These are phyloP conservation scores for Ceriops decandra DNA, from an alignment of 345 rosid genomes.

Conservation along the genomic window DNA sequence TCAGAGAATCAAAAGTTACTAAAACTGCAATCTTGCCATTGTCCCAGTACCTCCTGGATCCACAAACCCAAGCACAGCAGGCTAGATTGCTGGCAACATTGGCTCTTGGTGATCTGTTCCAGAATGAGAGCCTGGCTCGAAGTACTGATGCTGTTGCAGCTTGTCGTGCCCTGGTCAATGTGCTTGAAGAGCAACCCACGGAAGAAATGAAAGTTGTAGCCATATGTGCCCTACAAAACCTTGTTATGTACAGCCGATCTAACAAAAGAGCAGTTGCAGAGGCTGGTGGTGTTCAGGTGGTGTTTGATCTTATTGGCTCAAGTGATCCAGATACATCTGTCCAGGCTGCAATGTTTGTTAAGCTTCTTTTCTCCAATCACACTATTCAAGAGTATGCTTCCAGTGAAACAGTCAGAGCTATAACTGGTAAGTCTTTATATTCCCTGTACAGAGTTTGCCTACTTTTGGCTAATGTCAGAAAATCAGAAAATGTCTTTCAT, in stretches of 20 bases:
- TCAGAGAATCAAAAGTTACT: conserved; percentile 88
- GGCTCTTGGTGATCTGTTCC: conserved; percentile 98
- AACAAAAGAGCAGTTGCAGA: conserved; percentile 99
- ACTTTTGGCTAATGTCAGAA: not conserved
- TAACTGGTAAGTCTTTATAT: conserved; percentile 66
- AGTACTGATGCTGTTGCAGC: conserved; percentile 93
- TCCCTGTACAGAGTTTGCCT: not conserved
- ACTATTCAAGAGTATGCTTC: conserved; percentile 99
- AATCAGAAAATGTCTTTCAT: too few species aligned
- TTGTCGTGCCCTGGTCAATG: conserved; percentile 94
- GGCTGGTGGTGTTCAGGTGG: conserved; percentile 99
- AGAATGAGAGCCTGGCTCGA: conserved; percentile 93
- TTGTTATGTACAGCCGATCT: conserved; percentile 90
- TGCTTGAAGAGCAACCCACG: conserved; percentile 98
- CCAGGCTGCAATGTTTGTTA: conserved; percentile 97
- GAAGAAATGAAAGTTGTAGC: conserved; percentile 99
- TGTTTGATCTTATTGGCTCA: conserved; percentile 89
- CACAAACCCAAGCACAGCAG: conserved; percentile 97
- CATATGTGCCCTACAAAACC: conserved; percentile 95
- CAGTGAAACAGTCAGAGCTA: conserved; percentile 95
- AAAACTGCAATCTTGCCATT: conserved; percentile 85
- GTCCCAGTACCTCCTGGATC: conserved; percentile 95
- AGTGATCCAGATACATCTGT: conserved; percentile 93
- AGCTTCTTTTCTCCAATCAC: conserved; percentile 91
- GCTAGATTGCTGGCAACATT: conserved; percentile 85